Percentiles rank a stretch among this genome's conserved stretches.
Conservation (phyloP, 495 filamentous ascomycete species). For the Cudoniella acicularis region DNA sequence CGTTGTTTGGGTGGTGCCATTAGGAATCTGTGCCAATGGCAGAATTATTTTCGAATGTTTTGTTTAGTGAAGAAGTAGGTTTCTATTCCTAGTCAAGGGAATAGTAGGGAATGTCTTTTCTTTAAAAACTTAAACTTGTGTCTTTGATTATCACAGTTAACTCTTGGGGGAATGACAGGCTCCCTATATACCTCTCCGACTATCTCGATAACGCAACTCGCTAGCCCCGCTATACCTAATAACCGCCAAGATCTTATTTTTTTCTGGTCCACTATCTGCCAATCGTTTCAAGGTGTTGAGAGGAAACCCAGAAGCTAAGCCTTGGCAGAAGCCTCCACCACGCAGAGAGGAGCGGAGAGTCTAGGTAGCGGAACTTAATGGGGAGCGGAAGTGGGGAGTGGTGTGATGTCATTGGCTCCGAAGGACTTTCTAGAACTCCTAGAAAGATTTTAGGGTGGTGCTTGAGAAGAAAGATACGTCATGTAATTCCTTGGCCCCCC, state of each 20-base stretch:
- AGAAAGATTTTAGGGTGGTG: no score
- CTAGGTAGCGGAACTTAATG: no score
- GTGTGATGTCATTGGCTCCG: background rate
- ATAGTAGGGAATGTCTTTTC: conserved; percentile 23
- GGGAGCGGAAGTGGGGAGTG: background rate
- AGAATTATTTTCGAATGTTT: no score
- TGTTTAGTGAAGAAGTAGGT: no score
- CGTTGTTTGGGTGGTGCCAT: conserved; percentile 19
- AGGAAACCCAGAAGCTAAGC: background rate
- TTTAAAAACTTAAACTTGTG: background rate
- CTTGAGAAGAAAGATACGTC: no score
- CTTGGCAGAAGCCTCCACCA: background rate
- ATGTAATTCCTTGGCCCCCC: background rate
- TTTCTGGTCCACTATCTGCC: background rate
- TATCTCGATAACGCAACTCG: background rate
- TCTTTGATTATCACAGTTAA: background rate
- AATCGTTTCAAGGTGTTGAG: background rate
- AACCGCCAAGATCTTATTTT: background rate
- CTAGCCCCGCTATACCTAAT: background rate
- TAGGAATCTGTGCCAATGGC: background rate
- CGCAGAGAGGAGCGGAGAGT: no score
- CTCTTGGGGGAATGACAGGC: background rate
- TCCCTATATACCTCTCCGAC: background rate
- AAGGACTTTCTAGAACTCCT: background rate
- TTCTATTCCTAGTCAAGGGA: conserved; percentile 27